phyloP scores from a whole-genome alignment of 495 filamentous ascomycete genomes.

The Trichoderma parareesei region DNA sequence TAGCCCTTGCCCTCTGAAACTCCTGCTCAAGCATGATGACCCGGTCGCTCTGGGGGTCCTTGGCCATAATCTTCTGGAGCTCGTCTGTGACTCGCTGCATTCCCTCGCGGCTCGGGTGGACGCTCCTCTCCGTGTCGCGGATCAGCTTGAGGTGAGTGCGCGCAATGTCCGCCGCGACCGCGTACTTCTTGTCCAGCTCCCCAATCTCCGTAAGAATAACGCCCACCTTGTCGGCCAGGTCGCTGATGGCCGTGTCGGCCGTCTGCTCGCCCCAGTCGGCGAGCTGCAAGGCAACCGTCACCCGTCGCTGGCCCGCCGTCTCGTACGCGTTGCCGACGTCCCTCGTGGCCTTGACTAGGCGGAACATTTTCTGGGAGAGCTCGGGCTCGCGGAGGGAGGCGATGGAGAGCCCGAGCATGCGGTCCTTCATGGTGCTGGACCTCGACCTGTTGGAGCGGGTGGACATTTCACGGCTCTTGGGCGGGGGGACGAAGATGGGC shows the following conservation, averaged over 20 bases:
- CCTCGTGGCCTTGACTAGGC: slow-evolving; percentile 88
- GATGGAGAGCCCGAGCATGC: slow-evolving; percentile 63
- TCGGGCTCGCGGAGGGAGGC: slow-evolving; percentile 77
- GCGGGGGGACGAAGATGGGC: slow-evolving; percentile 13
- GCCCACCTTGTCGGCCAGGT: slow-evolving; percentile 88
- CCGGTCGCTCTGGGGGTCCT: slow-evolving; percentile 71
- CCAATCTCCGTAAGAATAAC: slow-evolving; percentile 86
- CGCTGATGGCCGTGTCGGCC: slow-evolving; percentile 73
- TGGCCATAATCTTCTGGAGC: slow-evolving; percentile 78
- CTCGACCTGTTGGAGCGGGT: slow-evolving; percentile 25
- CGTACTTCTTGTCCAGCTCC: slow-evolving; percentile 83
- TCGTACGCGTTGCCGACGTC: slow-evolving; percentile 75
- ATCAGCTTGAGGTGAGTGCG: slow-evolving; percentile 77
- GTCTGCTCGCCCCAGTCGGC: slow-evolving; percentile 94
- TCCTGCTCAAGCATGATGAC: slow-evolving; percentile 87
- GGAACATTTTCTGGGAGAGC: slow-evolving; percentile 74
- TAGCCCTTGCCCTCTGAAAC: slow-evolving; percentile 88
- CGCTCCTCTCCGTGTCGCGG: slow-evolving; percentile 81
- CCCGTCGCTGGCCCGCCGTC: slow-evolving; percentile 68
- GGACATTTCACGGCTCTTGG: slow-evolving; percentile 53
- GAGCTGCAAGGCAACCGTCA: slow-evolving; percentile 79
- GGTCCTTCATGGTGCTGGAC: slow-evolving; percentile 20
- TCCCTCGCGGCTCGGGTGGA: slow-evolving; percentile 84
- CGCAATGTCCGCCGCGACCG: slow-evolving; percentile 77
- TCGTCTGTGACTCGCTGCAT: slow-evolving; percentile 82